Evolutionary conservation across 1,284 basidiomycete species (phyloP).

Genomic region (Laetiporus sulphureus): DNA sequence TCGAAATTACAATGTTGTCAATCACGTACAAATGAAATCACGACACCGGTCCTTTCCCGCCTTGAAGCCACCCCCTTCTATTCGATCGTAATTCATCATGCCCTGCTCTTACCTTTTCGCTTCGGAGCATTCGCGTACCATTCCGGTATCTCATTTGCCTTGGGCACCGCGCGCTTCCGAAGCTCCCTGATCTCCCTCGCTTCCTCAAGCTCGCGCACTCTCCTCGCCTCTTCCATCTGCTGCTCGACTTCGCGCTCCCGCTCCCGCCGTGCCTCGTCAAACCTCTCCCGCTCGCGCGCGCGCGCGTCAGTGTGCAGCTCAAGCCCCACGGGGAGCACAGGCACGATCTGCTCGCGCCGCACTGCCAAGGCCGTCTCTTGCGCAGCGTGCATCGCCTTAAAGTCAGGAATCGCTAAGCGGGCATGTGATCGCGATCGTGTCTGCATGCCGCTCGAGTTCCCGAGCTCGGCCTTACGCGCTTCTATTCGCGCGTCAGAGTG

Average conservation of each 20-base stretch:
- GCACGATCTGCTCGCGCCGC: slow-evolving; percentile 39
- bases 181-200: slow-evolving; percentile 49
- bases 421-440: slow-evolving; percentile 12
- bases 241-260: slow-evolving; percentile 47
- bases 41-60: too few species aligned
- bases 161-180: slow-evolving; percentile 55
- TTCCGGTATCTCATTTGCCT: slow-evolving; percentile 63
- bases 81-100: slow-evolving; percentile 6
- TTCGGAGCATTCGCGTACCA: slow-evolving; percentile 65
- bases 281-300: slow-evolving; percentile 53
- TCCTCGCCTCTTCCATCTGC: slow-evolving; percentile 34
- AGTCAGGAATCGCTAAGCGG: slow-evolving; percentile 39
- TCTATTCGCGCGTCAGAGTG: slow-evolving; percentile 37
- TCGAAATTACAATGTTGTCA: not conserved
- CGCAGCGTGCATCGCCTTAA: slow-evolving; percentile 45
- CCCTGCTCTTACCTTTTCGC: slow-evolving; percentile 18
- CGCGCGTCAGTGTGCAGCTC: slow-evolving; percentile 48
- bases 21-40: slow-evolving; percentile 18
- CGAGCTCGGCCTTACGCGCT: slow-evolving; percentile 25
- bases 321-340: slow-evolving; percentile 40
- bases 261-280: slow-evolving; percentile 48
- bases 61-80: not conserved
- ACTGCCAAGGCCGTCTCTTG: slow-evolving; percentile 35
- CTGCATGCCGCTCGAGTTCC: slow-evolving; percentile 14
- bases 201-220: slow-evolving; percentile 44